These are phyloP conservation scores for Bruguiera hainesii DNA, from an alignment of 441 rosid genomes.

Conservation along the genomic window DNA sequence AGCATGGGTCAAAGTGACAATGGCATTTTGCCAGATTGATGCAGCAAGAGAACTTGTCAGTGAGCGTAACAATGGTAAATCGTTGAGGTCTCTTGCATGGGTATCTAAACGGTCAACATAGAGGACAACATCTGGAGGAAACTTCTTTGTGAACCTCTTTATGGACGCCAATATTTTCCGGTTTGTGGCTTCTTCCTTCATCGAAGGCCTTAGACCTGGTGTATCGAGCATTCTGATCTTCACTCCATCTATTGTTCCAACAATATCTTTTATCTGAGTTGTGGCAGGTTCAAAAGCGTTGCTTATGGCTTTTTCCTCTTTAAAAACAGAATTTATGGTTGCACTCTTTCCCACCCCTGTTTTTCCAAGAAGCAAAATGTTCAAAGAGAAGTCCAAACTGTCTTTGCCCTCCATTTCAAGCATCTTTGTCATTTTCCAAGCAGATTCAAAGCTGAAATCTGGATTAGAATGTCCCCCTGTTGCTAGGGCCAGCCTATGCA, in stretches of 20 bases:
- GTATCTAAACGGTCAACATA: conserved; percentile 71
- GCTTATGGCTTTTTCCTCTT: conserved; percentile 43
- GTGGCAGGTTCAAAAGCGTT: conserved; percentile 67
- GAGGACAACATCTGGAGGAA: conserved; percentile 71
- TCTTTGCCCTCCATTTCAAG: conserved; percentile 45
- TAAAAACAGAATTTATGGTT: conserved; percentile 72
- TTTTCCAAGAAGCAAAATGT: conserved; percentile 76
- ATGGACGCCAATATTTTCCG: conserved; percentile 50
- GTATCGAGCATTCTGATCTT: conserved; percentile 62
- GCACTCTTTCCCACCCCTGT: conserved; percentile 95
- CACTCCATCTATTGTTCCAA: conserved; percentile 54
- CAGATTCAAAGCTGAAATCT: conserved; percentile 39
- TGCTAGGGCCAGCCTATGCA: conserved; percentile 34
- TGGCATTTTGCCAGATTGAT: conserved; percentile 66
- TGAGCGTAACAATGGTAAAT: conserved; percentile 43
- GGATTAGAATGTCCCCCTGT: conserved; percentile 32
- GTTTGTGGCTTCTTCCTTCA: conserved; percentile 46
- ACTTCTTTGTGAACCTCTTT: conserved; percentile 56
- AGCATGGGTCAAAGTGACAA: conserved; percentile 73
- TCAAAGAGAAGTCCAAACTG: conserved; percentile 50
- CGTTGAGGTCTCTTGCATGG: conserved; percentile 39
- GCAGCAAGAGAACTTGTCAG: conserved; percentile 51
- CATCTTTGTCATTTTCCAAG: conserved; percentile 37
- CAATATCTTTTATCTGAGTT: conserved; percentile 43
- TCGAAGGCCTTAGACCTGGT: conserved; percentile 61